phyloP scores from a whole-genome alignment of 2,329 filamentous ascomycete genomes.

The Colletotrichum sp. region DNA sequence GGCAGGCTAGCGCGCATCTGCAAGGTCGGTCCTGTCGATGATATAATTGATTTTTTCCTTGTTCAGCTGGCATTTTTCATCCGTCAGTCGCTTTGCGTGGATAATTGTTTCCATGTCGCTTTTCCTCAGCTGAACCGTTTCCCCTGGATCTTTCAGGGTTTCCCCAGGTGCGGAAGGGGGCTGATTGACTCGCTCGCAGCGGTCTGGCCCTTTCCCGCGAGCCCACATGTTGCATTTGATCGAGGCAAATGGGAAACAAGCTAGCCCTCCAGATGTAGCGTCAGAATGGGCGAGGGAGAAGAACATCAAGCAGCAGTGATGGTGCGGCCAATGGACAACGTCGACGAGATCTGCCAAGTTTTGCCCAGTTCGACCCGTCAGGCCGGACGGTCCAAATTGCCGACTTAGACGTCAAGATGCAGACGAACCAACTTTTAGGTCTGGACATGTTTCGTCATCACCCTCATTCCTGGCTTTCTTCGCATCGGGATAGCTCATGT shows the following conservation, averaged over 20 bases:
- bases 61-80: background rate
- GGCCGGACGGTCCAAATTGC: background rate
- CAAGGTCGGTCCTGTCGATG: background rate
- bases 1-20: background rate
- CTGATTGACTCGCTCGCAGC: background rate
- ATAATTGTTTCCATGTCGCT: background rate
- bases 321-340: background rate
- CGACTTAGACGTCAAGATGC: background rate
- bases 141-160: background rate
- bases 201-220: background rate
- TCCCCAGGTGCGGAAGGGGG: background rate
- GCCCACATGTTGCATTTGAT: background rate
- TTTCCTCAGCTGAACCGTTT: background rate
- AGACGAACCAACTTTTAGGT: background rate
- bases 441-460: background rate
- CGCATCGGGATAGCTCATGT: background rate
- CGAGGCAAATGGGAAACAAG: background rate
- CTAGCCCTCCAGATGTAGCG: background rate
- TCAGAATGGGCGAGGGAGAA: background rate
- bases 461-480: background rate
- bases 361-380: background rate
- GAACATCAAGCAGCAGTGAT: background rate
- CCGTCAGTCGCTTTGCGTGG: background rate
- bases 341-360: background rate
- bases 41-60: background rate